These are phyloP conservation scores for Botrytis medusae DNA, from an alignment of 2,329 filamentous ascomycete genomes.

Conservation along the genomic window DNA sequence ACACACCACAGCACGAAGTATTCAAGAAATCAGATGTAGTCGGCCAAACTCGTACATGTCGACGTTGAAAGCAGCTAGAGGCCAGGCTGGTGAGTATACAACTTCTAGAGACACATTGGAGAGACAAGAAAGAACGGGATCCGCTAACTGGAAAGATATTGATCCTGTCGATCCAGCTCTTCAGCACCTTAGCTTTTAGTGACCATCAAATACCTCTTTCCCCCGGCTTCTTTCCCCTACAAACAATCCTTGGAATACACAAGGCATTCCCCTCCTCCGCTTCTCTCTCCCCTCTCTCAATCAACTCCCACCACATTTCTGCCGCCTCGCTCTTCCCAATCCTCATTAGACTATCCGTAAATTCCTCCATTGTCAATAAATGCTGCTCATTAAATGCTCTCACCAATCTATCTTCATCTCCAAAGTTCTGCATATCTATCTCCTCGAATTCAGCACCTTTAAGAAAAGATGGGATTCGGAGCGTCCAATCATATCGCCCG, in stretches of 20 bases:
- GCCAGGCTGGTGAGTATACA: not conserved
- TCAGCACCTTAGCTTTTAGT: not conserved
- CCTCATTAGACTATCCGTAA: not conserved
- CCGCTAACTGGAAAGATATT: not conserved
- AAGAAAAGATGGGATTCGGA: not conserved
- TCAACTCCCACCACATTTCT: not conserved
- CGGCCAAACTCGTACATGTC: not conserved
- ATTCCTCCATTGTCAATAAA: slow-evolving; percentile 10
- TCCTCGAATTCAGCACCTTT: not conserved
- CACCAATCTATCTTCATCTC: not conserved
- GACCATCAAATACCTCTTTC: not conserved
- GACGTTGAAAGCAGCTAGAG: not conserved
- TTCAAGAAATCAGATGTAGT: not conserved
- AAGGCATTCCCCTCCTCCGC: not conserved
- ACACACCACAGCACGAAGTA: not conserved
- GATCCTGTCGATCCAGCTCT: not conserved
- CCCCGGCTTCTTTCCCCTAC: not conserved
- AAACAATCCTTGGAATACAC: slow-evolving; percentile 13
- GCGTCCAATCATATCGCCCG: slow-evolving; percentile 1
- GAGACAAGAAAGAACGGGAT: not conserved
- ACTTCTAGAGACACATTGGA: not conserved
- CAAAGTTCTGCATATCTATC: not conserved
- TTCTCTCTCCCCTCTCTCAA: not conserved
- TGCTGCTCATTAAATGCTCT: slow-evolving; percentile 11
- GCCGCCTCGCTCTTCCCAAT: slow-evolving; percentile 5